Conservation (phyloP, 805 yeast genomes). For the Peterozyma xylosa region DNA sequence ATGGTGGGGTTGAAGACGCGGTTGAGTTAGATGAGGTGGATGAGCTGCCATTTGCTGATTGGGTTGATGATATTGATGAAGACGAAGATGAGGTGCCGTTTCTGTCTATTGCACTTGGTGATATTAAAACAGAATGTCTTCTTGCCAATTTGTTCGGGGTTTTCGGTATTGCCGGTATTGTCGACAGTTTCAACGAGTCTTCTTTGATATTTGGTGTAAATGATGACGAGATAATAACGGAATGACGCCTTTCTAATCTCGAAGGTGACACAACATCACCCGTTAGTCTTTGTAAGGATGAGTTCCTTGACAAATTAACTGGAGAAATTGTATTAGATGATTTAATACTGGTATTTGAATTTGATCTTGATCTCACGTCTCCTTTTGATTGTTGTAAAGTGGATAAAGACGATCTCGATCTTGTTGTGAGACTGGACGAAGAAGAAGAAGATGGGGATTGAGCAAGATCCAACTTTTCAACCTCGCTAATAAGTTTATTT, state of each 20-base stretch:
- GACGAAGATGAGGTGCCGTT: too few species aligned
- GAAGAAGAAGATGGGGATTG: constrained; percentile 5
- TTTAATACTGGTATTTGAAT: too few species aligned
- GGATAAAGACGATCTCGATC: constrained; percentile 9
- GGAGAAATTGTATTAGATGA: neutral
- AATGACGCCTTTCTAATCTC: neutral
- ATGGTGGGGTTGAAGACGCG: too few species aligned
- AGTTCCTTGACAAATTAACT: neutral
- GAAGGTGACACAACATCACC: too few species aligned
- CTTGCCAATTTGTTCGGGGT: too few species aligned
- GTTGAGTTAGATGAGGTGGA: too few species aligned
- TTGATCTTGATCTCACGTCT: too few species aligned
- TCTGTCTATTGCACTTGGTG: too few species aligned
- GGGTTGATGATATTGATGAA: too few species aligned
- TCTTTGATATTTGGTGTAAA: neutral
- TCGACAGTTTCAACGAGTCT: neutral
- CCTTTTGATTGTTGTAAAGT: neutral
- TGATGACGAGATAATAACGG: neutral
- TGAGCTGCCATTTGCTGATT: too few species aligned
- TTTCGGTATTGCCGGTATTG: too few species aligned
- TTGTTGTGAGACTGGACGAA: constrained; percentile 9
- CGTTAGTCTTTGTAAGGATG: constrained; percentile 1
- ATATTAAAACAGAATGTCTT: too few species aligned
- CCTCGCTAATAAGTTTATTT: constrained; percentile 15
- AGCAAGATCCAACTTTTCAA: constrained; percentile 12